Evolutionary conservation across 1,284 basidiomycete genomes (phyloP).

Genomic region (Tranzscheliella williamsii): DNA sequence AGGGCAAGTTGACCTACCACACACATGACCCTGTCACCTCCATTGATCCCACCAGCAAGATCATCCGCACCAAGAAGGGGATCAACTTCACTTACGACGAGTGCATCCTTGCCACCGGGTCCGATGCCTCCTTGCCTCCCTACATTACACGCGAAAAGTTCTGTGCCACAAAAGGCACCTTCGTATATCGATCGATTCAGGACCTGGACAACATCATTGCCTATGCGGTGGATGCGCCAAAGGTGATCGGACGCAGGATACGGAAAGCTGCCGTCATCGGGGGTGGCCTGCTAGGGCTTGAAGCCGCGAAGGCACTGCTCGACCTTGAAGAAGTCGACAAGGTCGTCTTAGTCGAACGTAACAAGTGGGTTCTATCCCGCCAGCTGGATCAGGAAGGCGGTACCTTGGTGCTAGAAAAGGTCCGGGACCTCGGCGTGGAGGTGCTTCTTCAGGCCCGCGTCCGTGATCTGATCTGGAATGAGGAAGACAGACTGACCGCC

Average conservation of each 20-base stretch:
- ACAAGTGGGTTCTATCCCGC: constrained; percentile 70
- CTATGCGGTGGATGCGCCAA: constrained; percentile 34
- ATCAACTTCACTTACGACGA: constrained; percentile 68
- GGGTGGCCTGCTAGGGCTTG: constrained; percentile 74
- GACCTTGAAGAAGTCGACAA: constrained; percentile 66
- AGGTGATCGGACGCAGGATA: constrained; percentile 28
- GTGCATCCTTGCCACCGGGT: constrained; percentile 70
- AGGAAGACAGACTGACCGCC: constrained; percentile 37
- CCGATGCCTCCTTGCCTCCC: constrained; percentile 70
- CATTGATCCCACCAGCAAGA: constrained; percentile 65
- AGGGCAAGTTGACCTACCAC: constrained; percentile 55
- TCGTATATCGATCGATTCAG: constrained; percentile 73
- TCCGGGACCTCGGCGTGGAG: constrained; percentile 71
- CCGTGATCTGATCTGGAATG: constrained; percentile 43
- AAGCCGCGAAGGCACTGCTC: constrained; percentile 74
- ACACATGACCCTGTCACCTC: constrained; percentile 62
- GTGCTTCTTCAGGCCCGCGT: constrained; percentile 68
- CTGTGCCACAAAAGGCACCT: constrained; percentile 67
- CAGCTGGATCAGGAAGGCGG: constrained; percentile 74
- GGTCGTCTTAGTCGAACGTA: constrained; percentile 69
- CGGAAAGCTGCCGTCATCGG: constrained; percentile 68
- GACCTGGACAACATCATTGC: constrained; percentile 50
- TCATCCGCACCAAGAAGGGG: constrained; percentile 65
- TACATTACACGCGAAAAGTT: constrained; percentile 66
- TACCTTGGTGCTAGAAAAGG: constrained; percentile 71